phyloP scores from a whole-genome alignment of 2,329 filamentous ascomycete species.

The Trichoderma sp. region DNA sequence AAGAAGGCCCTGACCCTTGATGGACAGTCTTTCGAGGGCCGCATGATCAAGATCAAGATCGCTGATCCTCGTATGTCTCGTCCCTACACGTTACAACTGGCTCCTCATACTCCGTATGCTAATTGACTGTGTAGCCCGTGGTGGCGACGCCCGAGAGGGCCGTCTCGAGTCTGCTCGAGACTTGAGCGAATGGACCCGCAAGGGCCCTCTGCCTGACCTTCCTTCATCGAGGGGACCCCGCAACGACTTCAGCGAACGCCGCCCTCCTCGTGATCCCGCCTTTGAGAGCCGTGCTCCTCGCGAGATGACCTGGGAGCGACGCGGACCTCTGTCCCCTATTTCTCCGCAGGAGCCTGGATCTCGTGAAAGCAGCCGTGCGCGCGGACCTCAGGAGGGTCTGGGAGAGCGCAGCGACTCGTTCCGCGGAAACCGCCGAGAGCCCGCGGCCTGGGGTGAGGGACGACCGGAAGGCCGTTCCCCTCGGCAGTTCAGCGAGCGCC shows the following conservation, averaged over 20 bases:
- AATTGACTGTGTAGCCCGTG: conserved; percentile 67
- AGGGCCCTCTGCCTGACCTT: conserved; percentile 80
- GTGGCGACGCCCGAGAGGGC: conserved; percentile 60
- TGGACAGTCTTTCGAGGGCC: conserved; percentile 80
- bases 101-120: not conserved
- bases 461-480: conserved; percentile 77
- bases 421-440: conserved; percentile 65
- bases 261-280: conserved; percentile 65
- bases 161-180: conserved; percentile 70
- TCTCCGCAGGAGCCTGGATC: conserved; percentile 56
- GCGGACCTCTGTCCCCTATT: conserved; percentile 81
- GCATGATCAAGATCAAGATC: conserved; percentile 89
- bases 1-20: conserved; percentile 87
- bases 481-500: conserved; percentile 68
- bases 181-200: conserved; percentile 87
- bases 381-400: conserved; percentile 53
- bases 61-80: conserved; percentile 86
- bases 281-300: conserved; percentile 65
- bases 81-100: not conserved
- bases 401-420: conserved; percentile 60
- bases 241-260: conserved; percentile 62
- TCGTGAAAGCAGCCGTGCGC: conserved; percentile 58
- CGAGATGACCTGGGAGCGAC: conserved; percentile 90
- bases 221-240: conserved; percentile 56
- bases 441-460: conserved; percentile 77